Evolutionary conservation across 2,329 filamentous ascomycete species (phyloP), one percentile per base, ranked within the genome.

Genomic region (Phaeosphaeriaceae sp.): DNA sequence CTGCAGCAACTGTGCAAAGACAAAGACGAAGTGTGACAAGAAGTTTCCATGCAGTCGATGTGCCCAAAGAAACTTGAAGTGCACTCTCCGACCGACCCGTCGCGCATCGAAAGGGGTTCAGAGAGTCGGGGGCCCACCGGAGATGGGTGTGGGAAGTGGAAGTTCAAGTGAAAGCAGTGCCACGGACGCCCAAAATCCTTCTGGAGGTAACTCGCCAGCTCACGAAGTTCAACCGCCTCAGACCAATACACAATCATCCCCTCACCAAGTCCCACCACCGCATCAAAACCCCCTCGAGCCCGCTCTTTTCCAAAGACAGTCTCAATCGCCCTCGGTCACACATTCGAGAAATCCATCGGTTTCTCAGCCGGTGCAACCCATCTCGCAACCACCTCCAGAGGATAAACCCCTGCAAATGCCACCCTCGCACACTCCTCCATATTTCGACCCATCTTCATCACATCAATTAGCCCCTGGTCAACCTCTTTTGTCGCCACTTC

Each of bases 11-110:
- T 84, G 82, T 63, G 82, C 82, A 10, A 84, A 84, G 70, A 84
- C 82, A 3, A 84, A 84, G 75, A 84, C 82, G 13, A 84, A 84
- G 61, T 84, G 82, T 61, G 82, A 84, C 63, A 84, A 84, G 73
- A 84, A 84, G 71, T 84, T 84, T 56, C 82, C 82, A n/a, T 84
- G 82, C 73, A 82, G 78, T 65, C 76, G 82, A 58, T 84, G 82
- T 73, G 81, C 80, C n/a, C 77, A 78, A 17, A 72, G 82, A 49
- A 83, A 83, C 61, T 75, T 84, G 44, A 74, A 78, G 56, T 84
- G 82, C 70, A 75, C 72, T 46, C 67, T 84, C 32, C 75, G 82
- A 48, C 82, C 82, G 8, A 84, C 81, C 19, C 78, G 82, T 48
- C 73, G 82, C 59, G 78, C 80, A 3, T 81, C 81, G 22, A 83